Base-by-base conservation (phyloP, 495 filamentous ascomycete genomes). In the Aspergillus taichungensis region DNA sequence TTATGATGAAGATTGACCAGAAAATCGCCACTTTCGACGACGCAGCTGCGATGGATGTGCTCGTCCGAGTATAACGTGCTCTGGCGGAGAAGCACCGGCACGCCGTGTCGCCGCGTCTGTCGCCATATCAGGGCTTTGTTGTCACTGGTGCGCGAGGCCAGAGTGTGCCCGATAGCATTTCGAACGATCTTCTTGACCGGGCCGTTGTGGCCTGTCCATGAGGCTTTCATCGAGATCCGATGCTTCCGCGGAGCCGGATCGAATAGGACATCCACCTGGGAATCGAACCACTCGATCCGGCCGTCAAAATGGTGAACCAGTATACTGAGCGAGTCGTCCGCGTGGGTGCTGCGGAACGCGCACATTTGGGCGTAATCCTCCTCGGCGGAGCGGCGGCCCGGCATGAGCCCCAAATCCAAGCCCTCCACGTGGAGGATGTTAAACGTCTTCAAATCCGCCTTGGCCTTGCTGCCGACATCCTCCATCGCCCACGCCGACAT, bases 401-500 rank as follows among this genome's bases (percentile, higher is more conserved):
- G 65, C 40, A 79, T 63, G 50, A 94, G 82, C 24, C 78, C 76
- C 31, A 94, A 70, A 40, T 80, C 71, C 43, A 86, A 59, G 6
- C 83, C 75, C 49, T 87, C 80, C 14, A 87, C 79, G 60, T 95
- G 86, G 6, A 88, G 81, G 54, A 97, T 79, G 53, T 94, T 94
- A 69, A 94, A 95, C 27, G 90, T 78, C 57, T 84, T 81, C 33
- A 80, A 73, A 3, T 76, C 74, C 49, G 82, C 77, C 50, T 73
- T 78, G 29, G 69, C 65, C 52, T 87, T 92, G 54, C 78, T 82
- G 12, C 88, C 87, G 18, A 96, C 75, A 56, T 90, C 88, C 61
- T 97, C 90, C 43, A 99, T 59, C 2, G 87, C 94, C 91, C 91
- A 95, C 0, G 90, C 92, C 37, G 86, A 88, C 87, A 97, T 88